Base-by-base conservation (phyloP, 257 asterid species). In the Solanum boliviense region DNA sequence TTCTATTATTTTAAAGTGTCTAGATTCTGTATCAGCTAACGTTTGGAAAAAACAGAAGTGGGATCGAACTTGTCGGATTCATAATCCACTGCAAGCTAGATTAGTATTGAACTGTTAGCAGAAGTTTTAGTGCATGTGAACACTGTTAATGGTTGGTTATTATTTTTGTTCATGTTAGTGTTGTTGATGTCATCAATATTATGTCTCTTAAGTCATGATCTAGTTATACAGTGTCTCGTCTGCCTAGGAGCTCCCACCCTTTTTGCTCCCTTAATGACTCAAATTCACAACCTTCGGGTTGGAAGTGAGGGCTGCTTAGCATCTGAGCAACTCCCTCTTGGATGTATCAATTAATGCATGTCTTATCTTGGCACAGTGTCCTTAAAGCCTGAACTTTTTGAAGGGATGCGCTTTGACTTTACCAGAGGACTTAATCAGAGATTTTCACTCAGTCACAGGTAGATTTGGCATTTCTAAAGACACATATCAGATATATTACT, bases 401-500 rank as follows among this genome's bases (percentile, higher is more conserved):
- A 97, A 94, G 99, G 99, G 75, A 60, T 96, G 94, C 98, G 98
- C 67, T 94, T 97, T 90, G 99, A 97, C 91, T 97, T 97, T 90
- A 93, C 98, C 4, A 96, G 92, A 93, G 98, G 95, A 88, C 96
- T 97, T 88, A 96, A 97, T 88, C 99, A 91, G 89, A 94, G 91
- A 58, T 97, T 97, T 87, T 93, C 96, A 35, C 96, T 96, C 88
- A 96, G 99, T 91, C 99, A 97, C 91, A 97, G 99, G 99, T 97
- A 86, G 60, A 89, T 48, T 87, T 79, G 10, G 36, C 68, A 46
- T 81, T 16, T 48, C 27, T 89, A 48, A 16, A 46, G n/a, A 9
- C 29, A 4, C 21, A 20, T 81, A 81, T 81, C 39, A 44, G 15
- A 27, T 81, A 5, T 5, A 31, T 46, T 46, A 18, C 68, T 46